These are phyloP conservation scores for Fusarium cicatricum DNA, from an alignment of 2,329 filamentous ascomycete species.

Conservation along the genomic window DNA sequence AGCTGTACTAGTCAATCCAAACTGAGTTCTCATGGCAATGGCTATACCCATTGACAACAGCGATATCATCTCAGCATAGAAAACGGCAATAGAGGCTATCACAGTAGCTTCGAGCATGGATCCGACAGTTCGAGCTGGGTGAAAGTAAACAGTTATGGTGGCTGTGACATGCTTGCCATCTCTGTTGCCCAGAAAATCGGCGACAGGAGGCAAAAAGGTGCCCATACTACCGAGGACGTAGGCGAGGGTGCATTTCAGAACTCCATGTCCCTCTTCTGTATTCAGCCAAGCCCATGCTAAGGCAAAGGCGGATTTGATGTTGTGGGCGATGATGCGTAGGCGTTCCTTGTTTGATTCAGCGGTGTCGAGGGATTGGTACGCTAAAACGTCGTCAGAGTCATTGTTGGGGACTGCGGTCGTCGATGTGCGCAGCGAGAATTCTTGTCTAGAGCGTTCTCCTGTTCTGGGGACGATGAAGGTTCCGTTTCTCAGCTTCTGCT, in stretches of 20 bases:
- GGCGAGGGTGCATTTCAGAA: slow-evolving; percentile 90
- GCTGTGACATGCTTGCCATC: slow-evolving; percentile 95
- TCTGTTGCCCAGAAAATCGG: slow-evolving; percentile 78
- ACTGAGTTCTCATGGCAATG: slow-evolving; percentile 74
- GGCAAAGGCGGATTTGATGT: slow-evolving; percentile 50
- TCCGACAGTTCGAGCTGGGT: slow-evolving; percentile 84
- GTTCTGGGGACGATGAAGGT: slow-evolving; percentile 88
- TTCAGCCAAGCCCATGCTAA: slow-evolving; percentile 65
- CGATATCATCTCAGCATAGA: slow-evolving; percentile 74
- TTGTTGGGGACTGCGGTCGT: slow-evolving; percentile 35
- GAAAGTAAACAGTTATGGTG: slow-evolving; percentile 94
- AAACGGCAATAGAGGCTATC: slow-evolving; percentile 78
- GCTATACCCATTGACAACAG: slow-evolving; percentile 90
- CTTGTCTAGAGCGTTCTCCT: slow-evolving; percentile 82
- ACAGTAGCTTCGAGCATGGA: slow-evolving; percentile 89
- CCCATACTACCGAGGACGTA: slow-evolving; percentile 87
- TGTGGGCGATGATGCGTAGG: slow-evolving; percentile 46
- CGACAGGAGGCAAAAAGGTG: slow-evolving; percentile 80
- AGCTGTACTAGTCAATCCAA: slow-evolving; percentile 73
- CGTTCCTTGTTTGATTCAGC: slow-evolving; percentile 48
- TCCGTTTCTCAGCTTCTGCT: slow-evolving; percentile 78
- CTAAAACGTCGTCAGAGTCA: slow-evolving; percentile 13
- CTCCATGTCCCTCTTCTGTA: slow-evolving; percentile 78
- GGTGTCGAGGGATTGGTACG: slow-evolving; percentile 29
- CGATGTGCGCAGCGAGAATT: slow-evolving; percentile 76